These are phyloP conservation scores for Annulohypoxylon stygium DNA, from an alignment of 495 filamentous ascomycete genomes.

Conservation along the genomic window DNA sequence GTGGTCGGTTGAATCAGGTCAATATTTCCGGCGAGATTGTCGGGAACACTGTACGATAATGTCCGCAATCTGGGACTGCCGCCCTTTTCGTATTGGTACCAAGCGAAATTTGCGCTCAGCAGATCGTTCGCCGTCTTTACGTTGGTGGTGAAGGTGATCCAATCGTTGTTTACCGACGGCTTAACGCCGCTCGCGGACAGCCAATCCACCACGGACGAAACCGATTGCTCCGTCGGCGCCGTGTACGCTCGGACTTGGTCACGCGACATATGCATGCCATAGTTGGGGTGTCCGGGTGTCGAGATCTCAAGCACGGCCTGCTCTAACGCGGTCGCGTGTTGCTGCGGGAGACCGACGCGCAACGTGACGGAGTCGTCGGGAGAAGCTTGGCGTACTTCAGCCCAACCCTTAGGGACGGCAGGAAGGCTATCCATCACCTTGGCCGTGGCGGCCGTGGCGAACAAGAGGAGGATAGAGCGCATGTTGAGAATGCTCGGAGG, in stretches of 20 bases:
- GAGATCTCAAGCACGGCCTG: slow-evolving; percentile 62
- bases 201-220: slow-evolving; percentile 59
- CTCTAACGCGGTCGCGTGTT: slow-evolving; percentile 67
- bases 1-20: slow-evolving; percentile 72
- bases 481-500: slow-evolving; percentile 37
- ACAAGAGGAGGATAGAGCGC: slow-evolving; percentile 49
- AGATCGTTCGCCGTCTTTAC: slow-evolving; percentile 64
- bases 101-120: slow-evolving; percentile 63
- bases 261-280: slow-evolving; percentile 64
- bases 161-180: slow-evolving; percentile 57
- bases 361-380: slow-evolving; percentile 53
- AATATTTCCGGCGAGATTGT: slow-evolving; percentile 61
- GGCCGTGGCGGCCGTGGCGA: slow-evolving; percentile 59
- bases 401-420: slow-evolving; percentile 63
- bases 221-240: slow-evolving; percentile 56
- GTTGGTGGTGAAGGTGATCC: slow-evolving; percentile 63
- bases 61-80: slow-evolving; percentile 63
- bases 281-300: slow-evolving; percentile 62
- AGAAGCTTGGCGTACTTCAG: slow-evolving; percentile 50
- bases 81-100: slow-evolving; percentile 52
- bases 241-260: slow-evolving; percentile 62
- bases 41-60: slow-evolving; percentile 70
- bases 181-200: slow-evolving; percentile 59
- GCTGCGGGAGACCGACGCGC: slow-evolving; percentile 59
- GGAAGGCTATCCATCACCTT: slow-evolving; percentile 63